These are phyloP conservation scores for Dentipellis sp. DNA, from an alignment of 768 basidiomycete genomes.

Conservation along the genomic window DNA sequence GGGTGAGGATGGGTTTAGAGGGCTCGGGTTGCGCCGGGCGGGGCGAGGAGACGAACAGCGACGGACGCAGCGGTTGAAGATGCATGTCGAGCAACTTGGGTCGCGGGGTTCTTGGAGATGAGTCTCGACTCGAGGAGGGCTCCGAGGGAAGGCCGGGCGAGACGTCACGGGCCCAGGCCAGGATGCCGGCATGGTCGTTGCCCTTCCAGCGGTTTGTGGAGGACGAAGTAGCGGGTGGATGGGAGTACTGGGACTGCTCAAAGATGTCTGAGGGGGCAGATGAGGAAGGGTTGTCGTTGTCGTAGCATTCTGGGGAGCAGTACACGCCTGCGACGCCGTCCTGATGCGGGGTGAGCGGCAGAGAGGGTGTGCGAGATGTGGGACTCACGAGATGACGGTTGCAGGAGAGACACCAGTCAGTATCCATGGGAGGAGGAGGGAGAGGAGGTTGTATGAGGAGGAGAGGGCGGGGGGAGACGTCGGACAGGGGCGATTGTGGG, in stretches of 20 bases:
- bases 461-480: conserved; percentile 13
- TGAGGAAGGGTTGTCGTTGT: conserved; percentile 20
- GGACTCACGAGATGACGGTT: conserved; percentile 45
- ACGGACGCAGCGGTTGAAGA: conserved; percentile 10
- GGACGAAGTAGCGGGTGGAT: conserved; percentile 2
- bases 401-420: conserved; percentile 67
- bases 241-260: conserved; percentile 3
- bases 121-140: conserved; percentile 7
- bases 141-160: conserved; percentile 17
- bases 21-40: conserved; percentile 10
- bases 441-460: conserved; percentile 5
- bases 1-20: conserved; percentile 13
- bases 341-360: conserved; percentile 17
- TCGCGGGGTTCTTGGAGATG: conserved; percentile 1
- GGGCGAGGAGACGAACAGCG: conserved; percentile 9
- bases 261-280: conserved; percentile 8
- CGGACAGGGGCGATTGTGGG: conserved; percentile 1
- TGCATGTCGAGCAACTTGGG: conserved; percentile 8
- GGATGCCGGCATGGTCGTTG: conserved; percentile 34
- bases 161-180: conserved; percentile 27
- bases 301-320: conserved; percentile 42
- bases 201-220: conserved; percentile 17
- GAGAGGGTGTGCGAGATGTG: background rate
- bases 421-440: conserved; percentile 37
- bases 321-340: conserved; percentile 34